Base-by-base conservation (phyloP, 805 yeast genomes). In the Candida tibetensis region DNA sequence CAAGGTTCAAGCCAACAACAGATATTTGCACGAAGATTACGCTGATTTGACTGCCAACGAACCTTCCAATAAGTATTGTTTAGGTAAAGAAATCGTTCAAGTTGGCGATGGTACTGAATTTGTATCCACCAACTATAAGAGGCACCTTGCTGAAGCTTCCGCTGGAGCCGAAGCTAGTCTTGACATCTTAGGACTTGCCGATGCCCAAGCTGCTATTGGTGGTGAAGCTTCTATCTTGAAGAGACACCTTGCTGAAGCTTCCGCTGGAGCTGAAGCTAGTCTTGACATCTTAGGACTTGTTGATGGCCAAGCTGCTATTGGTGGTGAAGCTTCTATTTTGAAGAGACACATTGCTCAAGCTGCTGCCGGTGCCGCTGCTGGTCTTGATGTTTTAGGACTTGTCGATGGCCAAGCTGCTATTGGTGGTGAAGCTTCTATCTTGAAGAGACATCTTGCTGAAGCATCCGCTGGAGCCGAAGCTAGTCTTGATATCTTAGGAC, bases 171-270 rank as follows among this genome's bases (percentile, higher is more conserved):
- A 41, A 15, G 45, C 41, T 39, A 41, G 43, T 17, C 42, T 52
- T 8, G 44, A 47, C 17, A 28, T 33, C 34, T 30, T 27, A 21
- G 21, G 34, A 2, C 27, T 36, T n/a, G 33, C 36, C 5, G 43
- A 40, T 14, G 17, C 31, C 15, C 34, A 30, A 10, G 39, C 42
- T 17, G 43, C 42, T 25, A 39, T 26, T 28, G 48, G 41, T 13
- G 44, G 38, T 19, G 46, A 22, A 15, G 51, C 29, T 30, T 44
- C 38, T 21, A 32, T 52, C 30, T 17, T 32, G 15, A 52, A 53
- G 34, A 49, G 40, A 37, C 42, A 49, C 39, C 17, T 48, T 22
- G 45, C 27, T 32, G n/a, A n/a, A n/a, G 54, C 45, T 26, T 46
- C 39, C 27, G 47, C 39, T 28, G 44, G 18, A 28, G 45, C 35